phyloP scores from a whole-genome alignment of 371 early-diverging fungal genomes.

The Batrachochytrium dendrobatidis region DNA sequence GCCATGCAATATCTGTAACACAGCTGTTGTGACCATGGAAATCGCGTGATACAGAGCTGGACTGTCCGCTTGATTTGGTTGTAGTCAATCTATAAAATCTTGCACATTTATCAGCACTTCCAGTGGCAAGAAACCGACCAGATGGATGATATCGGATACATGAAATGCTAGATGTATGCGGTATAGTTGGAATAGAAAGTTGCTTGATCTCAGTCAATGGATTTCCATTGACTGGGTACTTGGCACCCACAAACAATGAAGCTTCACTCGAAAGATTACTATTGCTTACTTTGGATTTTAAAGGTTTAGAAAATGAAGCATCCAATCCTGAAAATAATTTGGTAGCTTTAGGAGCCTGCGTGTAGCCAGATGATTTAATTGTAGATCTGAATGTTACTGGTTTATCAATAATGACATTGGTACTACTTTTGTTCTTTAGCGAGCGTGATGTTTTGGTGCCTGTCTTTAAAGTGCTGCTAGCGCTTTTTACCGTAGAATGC shows the following conservation, averaged over 20 bases:
- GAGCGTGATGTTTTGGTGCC: background rate
- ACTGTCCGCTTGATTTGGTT: background rate
- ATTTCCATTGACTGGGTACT: slow-evolving; percentile 2
- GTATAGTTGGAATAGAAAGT: background rate
- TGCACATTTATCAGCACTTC: slow-evolving; percentile 14
- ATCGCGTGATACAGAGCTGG: slow-evolving; percentile 6
- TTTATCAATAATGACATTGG: slow-evolving; percentile 5
- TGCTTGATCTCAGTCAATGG: background rate
- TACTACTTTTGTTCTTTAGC: background rate
- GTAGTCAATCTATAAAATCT: slow-evolving; percentile 6
- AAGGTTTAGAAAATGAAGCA: background rate
- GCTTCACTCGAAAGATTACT: background rate
- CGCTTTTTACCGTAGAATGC: slow-evolving; percentile 9
- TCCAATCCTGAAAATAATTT: slow-evolving; percentile 9
- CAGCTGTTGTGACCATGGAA: slow-evolving; percentile 12
- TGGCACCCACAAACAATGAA: background rate
- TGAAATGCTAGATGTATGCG: slow-evolving; percentile 12
- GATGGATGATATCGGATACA: slow-evolving; percentile 11
- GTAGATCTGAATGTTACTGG: slow-evolving; percentile 24
- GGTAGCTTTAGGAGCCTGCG: slow-evolving; percentile 1
- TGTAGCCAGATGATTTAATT: slow-evolving; percentile 27
- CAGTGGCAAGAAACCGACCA: slow-evolving; percentile 12
- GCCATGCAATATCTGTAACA: slow-evolving; percentile 12
- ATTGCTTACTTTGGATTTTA: background rate
- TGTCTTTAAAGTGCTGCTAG: background rate